Evolutionary conservation across 164 flowering plant species (phyloP), one percentile per base, ranked within the genome.

Genomic region (Hamamelis virginiana): DNA sequence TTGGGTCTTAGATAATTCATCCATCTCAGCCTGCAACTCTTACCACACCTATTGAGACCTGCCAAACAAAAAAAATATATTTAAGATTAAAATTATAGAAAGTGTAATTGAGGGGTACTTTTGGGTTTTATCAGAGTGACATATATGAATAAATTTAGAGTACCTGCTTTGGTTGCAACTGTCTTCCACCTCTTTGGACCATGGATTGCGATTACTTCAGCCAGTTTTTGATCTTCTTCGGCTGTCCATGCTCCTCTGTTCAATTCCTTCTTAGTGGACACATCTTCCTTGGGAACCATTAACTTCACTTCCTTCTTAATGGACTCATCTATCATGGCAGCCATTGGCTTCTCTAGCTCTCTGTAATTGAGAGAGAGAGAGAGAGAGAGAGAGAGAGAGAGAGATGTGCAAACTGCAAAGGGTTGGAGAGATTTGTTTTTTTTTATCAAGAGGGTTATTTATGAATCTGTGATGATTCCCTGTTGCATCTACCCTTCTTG

Each of bases 171-270:
- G 25, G 79, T 55, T 57, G 88, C 84, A 64, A 82, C 33, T 1
- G 59, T 68, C 60, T 74, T 78, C 88, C 88, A 84, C 62, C 58
- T 78, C 59, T 72, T 78, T 0, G 86, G 59, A 41, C 86, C 88
- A 67, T 81, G 76, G 63, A 75, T 22, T 33, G 73, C 79, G 65
- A 84, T 72, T 21, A 64, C 77, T 46, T 82, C 76, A 23, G 84
- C 86, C 28, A 84, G 69, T 62, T 65, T 84, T 25, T 45, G 46
- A 64, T 84, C 88, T 79, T 84, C 86, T 53, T 82, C 83, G 4
- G 76, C 75, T 27, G 84, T 80, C 88, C 88, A 84, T 27, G 81
- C 75, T 59, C 88, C 88, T 57, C 69, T 78, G 69, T 79, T 79
- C 14, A 67, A 45, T 44, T 62, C 72, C 52, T 55, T 68, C 18